A percentile compares a stretch with the other conserved stretches of the same genome.
These are phyloP conservation scores for Intubia oerlemansii DNA, from an alignment of 2,329 filamentous ascomycete genomes.

Conservation along the genomic window DNA sequence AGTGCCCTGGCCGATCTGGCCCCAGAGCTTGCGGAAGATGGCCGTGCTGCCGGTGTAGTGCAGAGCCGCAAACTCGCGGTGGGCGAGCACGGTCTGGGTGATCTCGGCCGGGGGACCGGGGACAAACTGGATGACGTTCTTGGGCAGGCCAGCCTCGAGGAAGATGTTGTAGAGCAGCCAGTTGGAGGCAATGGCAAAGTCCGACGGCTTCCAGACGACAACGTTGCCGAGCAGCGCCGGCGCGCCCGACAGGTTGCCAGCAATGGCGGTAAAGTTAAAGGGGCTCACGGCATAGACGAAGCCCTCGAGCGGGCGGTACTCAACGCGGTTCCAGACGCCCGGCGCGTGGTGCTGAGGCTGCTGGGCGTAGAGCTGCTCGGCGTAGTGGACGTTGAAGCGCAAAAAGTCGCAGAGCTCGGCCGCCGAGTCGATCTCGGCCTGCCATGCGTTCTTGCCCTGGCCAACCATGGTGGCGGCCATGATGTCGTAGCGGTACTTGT, in stretches of 20 bases:
- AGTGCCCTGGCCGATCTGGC: slow-evolving; percentile 62
- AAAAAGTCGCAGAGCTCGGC: slow-evolving; percentile 87
- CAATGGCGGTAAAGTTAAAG: slow-evolving; percentile 96
- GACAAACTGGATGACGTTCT: slow-evolving; percentile 81
- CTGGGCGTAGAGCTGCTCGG: slow-evolving; percentile 71
- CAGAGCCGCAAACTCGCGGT: slow-evolving; percentile 69
- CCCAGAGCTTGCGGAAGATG: slow-evolving; percentile 77
- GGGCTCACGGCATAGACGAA: slow-evolving; percentile 90
- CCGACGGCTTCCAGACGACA: slow-evolving; percentile 92
- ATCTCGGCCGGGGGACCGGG: slow-evolving; percentile 73
- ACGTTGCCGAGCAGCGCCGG: slow-evolving; percentile 87
- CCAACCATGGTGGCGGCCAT: slow-evolving; percentile 93
- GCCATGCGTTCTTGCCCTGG: slow-evolving; percentile 96
- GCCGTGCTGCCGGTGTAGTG: slow-evolving; percentile 89
- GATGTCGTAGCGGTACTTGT: slow-evolving; percentile 89
- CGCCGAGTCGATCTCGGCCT: slow-evolving; percentile 94
- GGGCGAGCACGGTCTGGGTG: slow-evolving; percentile 54
- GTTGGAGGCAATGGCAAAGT: slow-evolving; percentile 71
- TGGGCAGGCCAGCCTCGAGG: slow-evolving; percentile 72
- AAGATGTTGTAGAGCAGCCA: slow-evolving; percentile 82
- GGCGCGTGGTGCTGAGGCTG: slow-evolving; percentile 70
- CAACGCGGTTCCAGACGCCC: slow-evolving; percentile 79
- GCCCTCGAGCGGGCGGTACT: slow-evolving; percentile 77
- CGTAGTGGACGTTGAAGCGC: slow-evolving; percentile 85
- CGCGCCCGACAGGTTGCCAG: slow-evolving; percentile 62